phyloP scores from a whole-genome alignment of 495 filamentous ascomycete genomes.

The Collariella sp. region DNA sequence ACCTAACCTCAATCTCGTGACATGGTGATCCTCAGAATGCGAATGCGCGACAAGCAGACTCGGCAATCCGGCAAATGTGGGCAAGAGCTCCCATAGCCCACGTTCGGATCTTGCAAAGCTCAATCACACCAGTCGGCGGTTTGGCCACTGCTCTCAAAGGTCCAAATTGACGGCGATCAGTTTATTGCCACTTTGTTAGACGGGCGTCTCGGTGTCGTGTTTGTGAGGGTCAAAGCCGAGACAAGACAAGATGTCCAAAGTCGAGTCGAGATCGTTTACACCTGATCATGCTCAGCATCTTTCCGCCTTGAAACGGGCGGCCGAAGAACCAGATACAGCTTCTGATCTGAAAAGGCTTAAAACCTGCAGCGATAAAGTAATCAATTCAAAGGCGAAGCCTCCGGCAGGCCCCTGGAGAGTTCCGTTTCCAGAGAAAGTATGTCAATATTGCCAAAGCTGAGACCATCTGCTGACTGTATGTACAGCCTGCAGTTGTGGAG shows the following conservation, averaged over 20 bases:
- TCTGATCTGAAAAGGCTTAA: constrained; percentile 20
- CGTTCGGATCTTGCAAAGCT: no score
- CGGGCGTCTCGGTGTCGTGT: no score
- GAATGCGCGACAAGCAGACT: no score
- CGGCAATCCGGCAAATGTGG: no score
- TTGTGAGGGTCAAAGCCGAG: no score
- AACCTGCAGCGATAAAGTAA: not conserved
- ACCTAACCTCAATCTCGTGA: no score
- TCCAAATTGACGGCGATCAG: no score
- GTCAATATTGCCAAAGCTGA: not conserved
- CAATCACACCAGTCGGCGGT: no score
- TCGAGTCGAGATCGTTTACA: not conserved
- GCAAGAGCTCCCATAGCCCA: no score
- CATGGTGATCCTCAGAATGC: no score
- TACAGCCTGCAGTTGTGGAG: constrained; percentile 75
- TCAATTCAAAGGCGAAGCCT: constrained; percentile 1
- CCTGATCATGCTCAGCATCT: not conserved
- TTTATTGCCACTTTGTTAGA: no score
- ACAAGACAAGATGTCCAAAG: not conserved
- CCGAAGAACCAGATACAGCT: constrained; percentile 8
- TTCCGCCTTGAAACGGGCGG: constrained; percentile 9
- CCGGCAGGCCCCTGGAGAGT: constrained; percentile 24
- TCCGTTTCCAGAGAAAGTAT: constrained; percentile 64
- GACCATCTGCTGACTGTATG: not conserved
- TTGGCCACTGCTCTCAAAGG: no score